Evolutionary conservation across 1,284 basidiomycete species (phyloP).

Genomic region (Lignosus rhinocerotis): DNA sequence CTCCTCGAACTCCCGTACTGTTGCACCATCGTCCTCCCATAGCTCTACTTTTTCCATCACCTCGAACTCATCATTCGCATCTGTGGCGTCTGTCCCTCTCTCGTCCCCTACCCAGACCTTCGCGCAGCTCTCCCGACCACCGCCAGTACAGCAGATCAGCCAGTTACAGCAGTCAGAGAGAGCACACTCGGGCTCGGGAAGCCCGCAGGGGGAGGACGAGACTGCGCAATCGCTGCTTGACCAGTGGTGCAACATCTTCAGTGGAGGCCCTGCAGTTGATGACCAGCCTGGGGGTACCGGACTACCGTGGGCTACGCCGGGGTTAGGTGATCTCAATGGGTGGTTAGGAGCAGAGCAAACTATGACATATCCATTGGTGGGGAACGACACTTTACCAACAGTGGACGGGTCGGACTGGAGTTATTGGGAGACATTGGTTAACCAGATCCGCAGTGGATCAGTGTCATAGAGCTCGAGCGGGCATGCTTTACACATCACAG

Average conservation of each 20-base stretch:
- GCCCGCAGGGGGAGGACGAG: constrained; percentile 73
- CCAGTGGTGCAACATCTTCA: constrained; percentile 79
- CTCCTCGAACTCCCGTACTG: constrained; percentile 45
- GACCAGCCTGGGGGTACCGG: constrained; percentile 46
- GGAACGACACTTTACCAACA: constrained; percentile 37
- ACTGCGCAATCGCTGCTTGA: constrained; percentile 75
- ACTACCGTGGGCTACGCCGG: constrained; percentile 64
- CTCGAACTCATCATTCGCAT: constrained; percentile 23
- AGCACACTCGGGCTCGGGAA: constrained; percentile 39
- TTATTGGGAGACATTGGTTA: constrained; percentile 81
- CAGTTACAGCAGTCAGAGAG: constrained; percentile 54
- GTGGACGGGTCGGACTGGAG: constrained; percentile 72
- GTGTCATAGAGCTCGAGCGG: constrained; percentile 22
- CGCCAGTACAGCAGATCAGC: constrained; percentile 33
- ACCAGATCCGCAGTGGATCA: constrained; percentile 65
- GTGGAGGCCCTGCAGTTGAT: constrained; percentile 59
- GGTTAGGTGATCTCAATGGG: constrained; percentile 56
- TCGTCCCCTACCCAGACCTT: constrained; percentile 12
- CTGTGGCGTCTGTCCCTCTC: constrained; percentile 15
- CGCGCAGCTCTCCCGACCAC: constrained; percentile 12
- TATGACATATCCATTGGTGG: constrained; percentile 21
- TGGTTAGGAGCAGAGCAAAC: constrained; percentile 48
- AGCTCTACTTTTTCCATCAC: constrained; percentile 5
- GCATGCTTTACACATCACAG: no score
- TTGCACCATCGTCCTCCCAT: constrained; percentile 8